Evolutionary conservation across 495 filamentous ascomycete species (phyloP).

Genomic region (Penicillium goetzii): DNA sequence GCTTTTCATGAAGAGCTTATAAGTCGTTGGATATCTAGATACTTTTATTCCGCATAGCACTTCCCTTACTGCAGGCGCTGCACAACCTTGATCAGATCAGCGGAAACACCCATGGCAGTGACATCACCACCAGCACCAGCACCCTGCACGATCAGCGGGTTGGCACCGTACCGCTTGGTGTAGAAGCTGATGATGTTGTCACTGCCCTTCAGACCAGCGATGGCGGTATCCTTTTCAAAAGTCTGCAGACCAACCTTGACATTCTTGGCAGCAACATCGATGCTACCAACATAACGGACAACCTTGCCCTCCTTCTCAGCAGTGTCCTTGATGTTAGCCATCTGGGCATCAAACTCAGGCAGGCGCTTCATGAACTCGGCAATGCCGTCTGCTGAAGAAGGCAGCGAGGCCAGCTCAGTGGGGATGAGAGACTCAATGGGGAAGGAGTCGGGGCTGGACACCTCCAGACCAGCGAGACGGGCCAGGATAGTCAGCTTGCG

Average conservation of each 20-base stretch:
- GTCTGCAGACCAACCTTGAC: constrained; percentile 90
- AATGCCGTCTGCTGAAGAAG: constrained; percentile 58
- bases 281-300: constrained; percentile 91
- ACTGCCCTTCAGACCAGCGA: constrained; percentile 91
- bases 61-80: constrained; percentile 42
- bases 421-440: constrained; percentile 92
- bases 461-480: constrained; percentile 73
- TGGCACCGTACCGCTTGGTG: constrained; percentile 87
- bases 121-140: constrained; percentile 93
- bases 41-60: constrained; percentile 16
- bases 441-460: constrained; percentile 79
- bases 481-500: constrained; percentile 96
- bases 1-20: constrained; percentile 10
- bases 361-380: constrained; percentile 81
- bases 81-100: constrained; percentile 86
- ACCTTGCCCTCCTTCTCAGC: constrained; percentile 87
- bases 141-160: constrained; percentile 91
- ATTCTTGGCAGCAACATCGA: constrained; percentile 73
- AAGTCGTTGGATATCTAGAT: constrained; percentile 16
- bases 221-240: constrained; percentile 80
- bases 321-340: constrained; percentile 76
- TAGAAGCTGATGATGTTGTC: constrained; percentile 99
- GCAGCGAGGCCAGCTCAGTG: constrained; percentile 71
- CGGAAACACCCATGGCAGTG: constrained; percentile 93
- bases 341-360: constrained; percentile 76